Evolutionary conservation across 2,329 filamentous ascomycete genomes (phyloP).

Genomic region (Plectosphaerella cucumerina): DNA sequence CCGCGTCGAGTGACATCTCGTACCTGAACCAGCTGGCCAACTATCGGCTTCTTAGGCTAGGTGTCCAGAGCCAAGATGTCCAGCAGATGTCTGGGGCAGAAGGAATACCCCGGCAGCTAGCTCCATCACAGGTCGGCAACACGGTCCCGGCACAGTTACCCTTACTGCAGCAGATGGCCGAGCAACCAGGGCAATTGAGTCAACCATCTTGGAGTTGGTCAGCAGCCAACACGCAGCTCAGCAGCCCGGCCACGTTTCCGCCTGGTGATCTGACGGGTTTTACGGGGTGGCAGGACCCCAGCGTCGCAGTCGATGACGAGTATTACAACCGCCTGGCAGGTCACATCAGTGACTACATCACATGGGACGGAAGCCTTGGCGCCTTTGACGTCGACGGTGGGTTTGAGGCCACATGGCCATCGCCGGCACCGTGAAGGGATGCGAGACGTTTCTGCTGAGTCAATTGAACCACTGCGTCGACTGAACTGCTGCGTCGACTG

Average conservation of each 20-base stretch:
- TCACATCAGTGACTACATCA: neutral
- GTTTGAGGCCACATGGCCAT: neutral
- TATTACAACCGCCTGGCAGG: neutral
- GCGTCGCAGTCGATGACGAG: neutral
- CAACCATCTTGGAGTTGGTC: too few species aligned
- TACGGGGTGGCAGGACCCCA: neutral
- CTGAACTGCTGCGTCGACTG: too few species aligned
- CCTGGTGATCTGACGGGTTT: neutral
- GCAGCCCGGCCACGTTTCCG: neutral
- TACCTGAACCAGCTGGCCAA: neutral
- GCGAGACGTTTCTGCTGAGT: too few species aligned
- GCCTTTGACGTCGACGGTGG: neutral
- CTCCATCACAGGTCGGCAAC: too few species aligned
- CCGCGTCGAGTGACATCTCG: neutral
- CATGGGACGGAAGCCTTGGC: neutral
- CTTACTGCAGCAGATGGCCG: too few species aligned
- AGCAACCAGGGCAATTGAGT: too few species aligned
- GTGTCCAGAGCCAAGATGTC: neutral
- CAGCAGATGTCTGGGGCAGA: too few species aligned
- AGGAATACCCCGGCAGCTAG: too few species aligned
- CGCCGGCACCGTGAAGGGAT: too few species aligned
- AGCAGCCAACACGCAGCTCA: too few species aligned
- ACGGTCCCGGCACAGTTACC: too few species aligned
- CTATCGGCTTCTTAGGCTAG: neutral
- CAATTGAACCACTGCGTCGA: too few species aligned